phyloP scores from a whole-genome alignment of 2,329 filamentous ascomycete genomes.

The Clathrospora elynae region DNA sequence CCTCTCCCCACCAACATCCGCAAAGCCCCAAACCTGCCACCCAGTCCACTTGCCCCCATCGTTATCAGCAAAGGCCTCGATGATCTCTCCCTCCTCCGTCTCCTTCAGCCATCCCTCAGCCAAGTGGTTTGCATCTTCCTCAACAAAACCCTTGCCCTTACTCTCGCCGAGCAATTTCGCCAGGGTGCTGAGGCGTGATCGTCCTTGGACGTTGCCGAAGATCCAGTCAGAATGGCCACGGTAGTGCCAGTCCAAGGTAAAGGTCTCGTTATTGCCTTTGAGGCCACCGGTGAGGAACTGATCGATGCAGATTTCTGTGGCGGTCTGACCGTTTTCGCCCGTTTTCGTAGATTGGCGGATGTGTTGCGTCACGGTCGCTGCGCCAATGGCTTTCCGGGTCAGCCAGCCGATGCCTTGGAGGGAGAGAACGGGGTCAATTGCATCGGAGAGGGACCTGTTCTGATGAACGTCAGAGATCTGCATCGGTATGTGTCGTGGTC shows the following conservation, averaged over 20 bases:
- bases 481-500: neutral
- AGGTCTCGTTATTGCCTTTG: slow-evolving; percentile 65
- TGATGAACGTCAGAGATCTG: slow-evolving; percentile 44
- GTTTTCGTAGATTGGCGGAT: slow-evolving; percentile 49
- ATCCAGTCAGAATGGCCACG: slow-evolving; percentile 77
- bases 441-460: slow-evolving; percentile 77
- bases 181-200: slow-evolving; percentile 57
- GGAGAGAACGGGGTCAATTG: slow-evolving; percentile 69
- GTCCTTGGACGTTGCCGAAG: slow-evolving; percentile 73
- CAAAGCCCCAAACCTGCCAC: slow-evolving; percentile 45
- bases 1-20: slow-evolving; percentile 39
- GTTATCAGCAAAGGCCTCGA: slow-evolving; percentile 45
- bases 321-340: slow-evolving; percentile 26
- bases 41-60: slow-evolving; percentile 45
- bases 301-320: slow-evolving; percentile 70
- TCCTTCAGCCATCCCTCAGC: slow-evolving; percentile 39
- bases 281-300: slow-evolving; percentile 75
- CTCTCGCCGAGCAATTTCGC: slow-evolving; percentile 28
- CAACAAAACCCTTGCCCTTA: slow-evolving; percentile 23
- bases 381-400: slow-evolving; percentile 70
- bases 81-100: slow-evolving; percentile 36
- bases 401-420: slow-evolving; percentile 66
- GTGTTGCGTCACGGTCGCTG: slow-evolving; percentile 71
- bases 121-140: slow-evolving; percentile 34
- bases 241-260: slow-evolving; percentile 61